A percentile compares a stretch with the other conserved stretches of the same genome.
Conservation (phyloP, 345 rosid genomes). For the Euphorbia peplus region DNA sequence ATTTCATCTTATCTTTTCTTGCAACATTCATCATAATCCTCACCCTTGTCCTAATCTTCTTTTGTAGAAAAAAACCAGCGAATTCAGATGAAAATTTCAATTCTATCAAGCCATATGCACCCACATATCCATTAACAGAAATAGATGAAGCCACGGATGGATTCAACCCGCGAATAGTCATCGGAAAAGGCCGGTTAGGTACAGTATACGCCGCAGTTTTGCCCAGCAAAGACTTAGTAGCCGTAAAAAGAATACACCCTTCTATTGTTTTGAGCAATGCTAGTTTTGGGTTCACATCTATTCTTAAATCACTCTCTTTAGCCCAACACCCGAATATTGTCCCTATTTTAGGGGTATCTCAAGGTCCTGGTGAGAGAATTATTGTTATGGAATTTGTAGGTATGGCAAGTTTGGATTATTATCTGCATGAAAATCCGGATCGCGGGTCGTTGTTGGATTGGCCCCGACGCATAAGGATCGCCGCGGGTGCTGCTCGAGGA, state of each 20-base stretch:
- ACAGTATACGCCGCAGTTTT: conserved; percentile 59
- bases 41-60: conserved; percentile 36
- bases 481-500: conserved; percentile 71
- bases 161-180: conserved; percentile 49
- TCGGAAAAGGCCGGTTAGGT: conserved; percentile 65
- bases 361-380: conserved; percentile 89
- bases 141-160: conserved; percentile 71
- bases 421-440: conserved; percentile 48
- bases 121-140: conserved; percentile 48
- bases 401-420: conserved; percentile 42
- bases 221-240: conserved; percentile 41
- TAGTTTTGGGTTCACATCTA: conserved; percentile 58
- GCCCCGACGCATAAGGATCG: conserved; percentile 54
- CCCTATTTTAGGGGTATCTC: conserved; percentile 58
- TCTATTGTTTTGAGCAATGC: conserved; percentile 64
- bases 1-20: conserved; percentile 45
- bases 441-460: conserved; percentile 55
- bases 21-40: conserved; percentile 42
- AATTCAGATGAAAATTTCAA: conserved; percentile 44
- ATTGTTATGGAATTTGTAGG: conserved; percentile 54
- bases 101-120: conserved; percentile 35
- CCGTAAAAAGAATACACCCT: conserved; percentile 74
- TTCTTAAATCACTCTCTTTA: conserved; percentile 56
- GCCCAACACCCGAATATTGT: conserved; percentile 66
- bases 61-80: conserved; percentile 52